Evolutionary conservation across 352 stramenopile species (phyloP), one percentile per base, ranked within the genome.

Genomic region (Globisporangium ultimum): DNA sequence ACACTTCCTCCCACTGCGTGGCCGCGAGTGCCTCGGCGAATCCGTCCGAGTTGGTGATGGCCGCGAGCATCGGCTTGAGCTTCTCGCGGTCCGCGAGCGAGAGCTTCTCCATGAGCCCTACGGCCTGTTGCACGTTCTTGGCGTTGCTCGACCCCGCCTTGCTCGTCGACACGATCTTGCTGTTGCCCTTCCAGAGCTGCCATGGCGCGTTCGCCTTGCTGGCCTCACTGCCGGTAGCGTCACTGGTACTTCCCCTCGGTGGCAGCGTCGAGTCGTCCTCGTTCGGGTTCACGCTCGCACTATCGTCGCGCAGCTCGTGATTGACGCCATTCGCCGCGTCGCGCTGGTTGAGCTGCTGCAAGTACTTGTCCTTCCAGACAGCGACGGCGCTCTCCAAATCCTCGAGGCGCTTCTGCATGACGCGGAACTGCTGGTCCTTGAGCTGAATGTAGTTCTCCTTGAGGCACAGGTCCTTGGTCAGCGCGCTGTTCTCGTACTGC

Each of bases 381-480:
- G 78, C 76, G 32, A 88, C 73, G 15, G 64, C 55, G 14, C 64
- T 61, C 48, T 90, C 80, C 41, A 88, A 55, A 48, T 87, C 80
- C 36, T 88, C 80, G 46, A 90, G 63, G 17, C 80, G 80, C 24
- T 77, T 69, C 68, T 90, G 80, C 68, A 90, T 83, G 15, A 84
- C 76, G 68, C 80, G 78, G 49, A 84, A 76, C 67, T 90, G 80
- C 70, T 90, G 80, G 57, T 90, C 80, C 50, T 86, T 86, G 12
- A 81, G 76, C 59, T 87, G 72, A 53, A 90, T 68, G 64, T 87
- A 84, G 66, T 87, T 88, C 54, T 88, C 80, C 58, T 88, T 88
- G n/a, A 90, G 61, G 24, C 68, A 79, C 52, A 88, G 32, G 49
- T 82, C 76, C 43, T 79, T 80, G 3, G 78, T 90, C 48, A 90